Evolutionary conservation across 805 yeast species (phyloP), one percentile per base, ranked within the genome.

Genomic region (Kuraishia molischiana): DNA sequence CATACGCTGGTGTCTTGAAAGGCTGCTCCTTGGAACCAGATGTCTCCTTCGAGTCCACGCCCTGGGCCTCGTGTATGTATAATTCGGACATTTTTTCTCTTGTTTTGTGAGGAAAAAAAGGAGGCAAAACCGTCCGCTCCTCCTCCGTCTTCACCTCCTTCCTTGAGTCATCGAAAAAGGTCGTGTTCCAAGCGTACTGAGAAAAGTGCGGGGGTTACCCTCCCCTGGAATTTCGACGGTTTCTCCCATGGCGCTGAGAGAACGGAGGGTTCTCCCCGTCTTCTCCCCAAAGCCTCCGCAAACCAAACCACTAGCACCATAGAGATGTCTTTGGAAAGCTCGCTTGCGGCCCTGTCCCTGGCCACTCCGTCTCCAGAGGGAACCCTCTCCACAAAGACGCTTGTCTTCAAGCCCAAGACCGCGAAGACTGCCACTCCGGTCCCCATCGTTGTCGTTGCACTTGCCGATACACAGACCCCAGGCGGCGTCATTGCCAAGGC

Each of bases 401-500:
- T 86, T 44, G 87, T 86, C 20, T 86, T 86, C 74, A 86, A 86
- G 64, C 95, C 95, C 50, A 86, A 86, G 64, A 85, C 95, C 35
- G 79, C 95, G 28, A 86, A 86, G 54, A 63, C 85, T 35, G 85
- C 84, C 36, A 59, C 73, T 15, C 83, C 92, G 20, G 77, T 82
- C 30, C 95, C 96, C 31, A 71, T 86, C 22, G 73, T 86, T 38
- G 85, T 85, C 24, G 70, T 86, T 51, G 95, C 95, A 5, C 68
- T 80, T 41, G 73, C 73, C 24, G 50, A 77, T 2, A 83, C 95
- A 4, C 65, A 67, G 34, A 85, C 95, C 24, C 85, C 94, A 35
- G 60, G 81, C 3, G 64, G 69, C 17, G 53, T 68, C 29, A 69
- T 85, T 46, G 89, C 95, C 40, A 65, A 69, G 39, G 69, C 75